Evolutionary conservation across 257 asterid species (phyloP).

Genomic region (Pogostemon cablin): DNA sequence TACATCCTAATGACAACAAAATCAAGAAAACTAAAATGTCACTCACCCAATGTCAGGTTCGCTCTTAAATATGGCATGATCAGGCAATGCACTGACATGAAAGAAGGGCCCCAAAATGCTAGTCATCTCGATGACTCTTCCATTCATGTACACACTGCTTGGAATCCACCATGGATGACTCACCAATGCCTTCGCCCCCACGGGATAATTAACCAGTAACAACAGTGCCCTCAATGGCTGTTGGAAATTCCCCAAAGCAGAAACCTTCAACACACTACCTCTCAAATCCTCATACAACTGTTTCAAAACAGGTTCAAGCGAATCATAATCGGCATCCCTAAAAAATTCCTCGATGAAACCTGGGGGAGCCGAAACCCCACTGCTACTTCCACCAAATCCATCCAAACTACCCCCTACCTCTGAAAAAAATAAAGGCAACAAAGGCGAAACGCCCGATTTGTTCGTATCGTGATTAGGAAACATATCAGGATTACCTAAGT

Average conservation of each 20-base stretch:
- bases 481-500: conserved; percentile 82
- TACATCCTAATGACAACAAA: conserved; percentile 3
- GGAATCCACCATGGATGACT: conserved; percentile 99
- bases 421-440: conserved; percentile 69
- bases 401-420: conserved; percentile 69
- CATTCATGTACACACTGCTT: conserved; percentile 69
- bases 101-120: conserved; percentile 94
- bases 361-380: conserved; percentile 56
- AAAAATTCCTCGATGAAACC: conserved; percentile 86
- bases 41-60: conserved; percentile 97
- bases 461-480: conserved; percentile 58
- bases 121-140: conserved; percentile 94
- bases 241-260: conserved; percentile 90
- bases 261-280: conserved; percentile 80
- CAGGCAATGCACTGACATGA: conserved; percentile 95
- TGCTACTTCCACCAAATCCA: conserved; percentile 63
- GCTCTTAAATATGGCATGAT: conserved; percentile 77
- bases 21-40: not conserved
- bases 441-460: conserved; percentile 55
- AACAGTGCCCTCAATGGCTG: conserved; percentile 82
- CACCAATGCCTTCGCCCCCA: conserved; percentile 83
- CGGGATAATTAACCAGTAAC: conserved; percentile 68
- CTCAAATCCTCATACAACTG: conserved; percentile 93
- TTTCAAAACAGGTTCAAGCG: conserved; percentile 75
- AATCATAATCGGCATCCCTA: conserved; percentile 79